Percentiles rank a stretch among this genome's conserved stretches.
phyloP scores from a whole-genome alignment of 148 eudicot species.

The Talinum fruticosum region DNA sequence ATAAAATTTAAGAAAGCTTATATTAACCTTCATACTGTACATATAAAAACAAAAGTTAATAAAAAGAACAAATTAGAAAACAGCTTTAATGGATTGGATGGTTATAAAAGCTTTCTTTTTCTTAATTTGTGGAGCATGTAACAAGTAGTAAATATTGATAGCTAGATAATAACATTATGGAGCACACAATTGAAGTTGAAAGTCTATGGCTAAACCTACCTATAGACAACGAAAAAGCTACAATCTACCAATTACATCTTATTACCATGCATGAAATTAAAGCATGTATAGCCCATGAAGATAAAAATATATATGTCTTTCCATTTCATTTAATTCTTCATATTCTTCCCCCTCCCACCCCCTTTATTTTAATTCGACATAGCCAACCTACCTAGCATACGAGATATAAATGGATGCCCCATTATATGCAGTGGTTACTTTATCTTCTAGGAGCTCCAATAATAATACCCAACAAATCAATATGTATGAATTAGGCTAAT shows the following conservation, averaged over 20 bases:
- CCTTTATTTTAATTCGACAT: neutral
- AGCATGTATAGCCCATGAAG: neutral
- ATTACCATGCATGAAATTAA: conserved; percentile 8
- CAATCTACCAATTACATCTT: conserved; percentile 1
- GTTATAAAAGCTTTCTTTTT: neutral
- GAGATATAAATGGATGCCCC: neutral
- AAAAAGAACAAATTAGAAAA: no score
- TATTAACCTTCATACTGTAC: no score
- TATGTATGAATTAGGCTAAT: neutral
- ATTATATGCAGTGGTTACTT: conserved; percentile 1
- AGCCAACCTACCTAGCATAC: neutral
- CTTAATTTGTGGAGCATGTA: neutral
- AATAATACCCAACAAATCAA: neutral
- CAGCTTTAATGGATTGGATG: neutral
- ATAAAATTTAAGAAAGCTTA: no score
- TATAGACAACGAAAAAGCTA: neutral
- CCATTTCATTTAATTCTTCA: neutral
- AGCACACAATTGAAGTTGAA: neutral
- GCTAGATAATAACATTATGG: neutral
- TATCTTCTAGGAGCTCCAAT: neutral
- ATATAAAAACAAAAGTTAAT: no score
- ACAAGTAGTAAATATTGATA: neutral
- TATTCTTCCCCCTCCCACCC: neutral
- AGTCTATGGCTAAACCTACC: neutral
- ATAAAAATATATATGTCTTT: neutral